Evolutionary conservation across 78 protist genomes (phyloP).

Genomic region (Corallochytrium limacisporum): DNA sequence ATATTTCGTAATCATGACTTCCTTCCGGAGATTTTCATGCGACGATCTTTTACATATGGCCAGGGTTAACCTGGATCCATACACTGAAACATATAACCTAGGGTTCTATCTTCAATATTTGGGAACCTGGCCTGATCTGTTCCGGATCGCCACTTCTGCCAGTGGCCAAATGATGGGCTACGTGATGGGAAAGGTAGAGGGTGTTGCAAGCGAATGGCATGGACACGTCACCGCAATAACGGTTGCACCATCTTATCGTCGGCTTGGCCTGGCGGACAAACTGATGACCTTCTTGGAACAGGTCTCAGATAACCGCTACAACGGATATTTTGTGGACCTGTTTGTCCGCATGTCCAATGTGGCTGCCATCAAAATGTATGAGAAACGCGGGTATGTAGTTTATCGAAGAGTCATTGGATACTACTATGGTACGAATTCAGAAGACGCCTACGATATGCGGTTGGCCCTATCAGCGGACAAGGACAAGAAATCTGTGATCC

Average conservation of each 20-base stretch:
- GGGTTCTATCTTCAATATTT: slow-evolving; percentile 81
- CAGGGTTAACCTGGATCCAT: too few species aligned
- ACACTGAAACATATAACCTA: slow-evolving; percentile 49
- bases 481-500: slow-evolving; percentile 56
- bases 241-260: slow-evolving; percentile 82
- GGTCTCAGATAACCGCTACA: slow-evolving; percentile 53
- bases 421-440: slow-evolving; percentile 62
- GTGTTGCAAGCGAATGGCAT: slow-evolving; percentile 72
- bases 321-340: slow-evolving; percentile 88
- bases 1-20: too few species aligned
- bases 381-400: slow-evolving; percentile 65
- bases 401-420: slow-evolving; percentile 75
- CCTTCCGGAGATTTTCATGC: too few species aligned
- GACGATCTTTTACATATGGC: too few species aligned
- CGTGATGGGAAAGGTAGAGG: slow-evolving; percentile 79
- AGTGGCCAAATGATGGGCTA: slow-evolving; percentile 69
- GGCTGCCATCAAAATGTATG: slow-evolving; percentile 79
- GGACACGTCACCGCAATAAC: slow-evolving; percentile 96
- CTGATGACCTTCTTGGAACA: slow-evolving; percentile 80
- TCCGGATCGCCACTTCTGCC: slow-evolving; percentile 46
- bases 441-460: slow-evolving; percentile 78
- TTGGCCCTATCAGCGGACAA: slow-evolving; percentile 70
- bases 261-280: slow-evolving; percentile 58
- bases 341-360: slow-evolving; percentile 81
- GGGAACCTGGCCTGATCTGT: slow-evolving; percentile 78